phyloP scores from a whole-genome alignment of 1,139 yeast species.

The Candida glucosophila region DNA sequence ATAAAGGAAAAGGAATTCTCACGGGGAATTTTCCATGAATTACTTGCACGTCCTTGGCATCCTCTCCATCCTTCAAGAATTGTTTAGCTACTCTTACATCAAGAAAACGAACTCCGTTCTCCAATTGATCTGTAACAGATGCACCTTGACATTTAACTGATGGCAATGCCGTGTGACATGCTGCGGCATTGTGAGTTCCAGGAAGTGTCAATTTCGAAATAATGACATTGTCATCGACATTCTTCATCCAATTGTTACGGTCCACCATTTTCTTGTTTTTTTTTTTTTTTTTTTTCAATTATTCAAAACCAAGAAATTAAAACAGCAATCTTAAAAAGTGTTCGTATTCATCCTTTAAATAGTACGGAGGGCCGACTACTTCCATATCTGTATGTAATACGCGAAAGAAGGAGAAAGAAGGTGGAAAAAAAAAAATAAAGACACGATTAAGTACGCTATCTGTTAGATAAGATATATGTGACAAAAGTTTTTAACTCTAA shows the following conservation, averaged over 20 bases:
- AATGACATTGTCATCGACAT: constrained; percentile 42
- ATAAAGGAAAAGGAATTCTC: constrained; percentile 49
- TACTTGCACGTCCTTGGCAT: constrained; percentile 52
- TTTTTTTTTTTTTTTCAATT: too few relatives aligned
- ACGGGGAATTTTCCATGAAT: constrained; percentile 77
- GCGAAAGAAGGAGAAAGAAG: too few relatives aligned
- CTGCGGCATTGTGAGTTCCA: constrained; percentile 78
- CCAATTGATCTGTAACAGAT: constrained; percentile 51
- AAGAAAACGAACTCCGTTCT: constrained; percentile 65
- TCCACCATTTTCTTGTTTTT: constrained; percentile 25
- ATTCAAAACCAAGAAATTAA: too few relatives aligned
- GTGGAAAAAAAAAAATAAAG: too few relatives aligned
- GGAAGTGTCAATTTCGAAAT: constrained; percentile 57
- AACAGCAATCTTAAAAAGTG: too few relatives aligned
- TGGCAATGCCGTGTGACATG: constrained; percentile 66
- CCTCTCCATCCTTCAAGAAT: constrained; percentile 39
- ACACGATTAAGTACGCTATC: too few relatives aligned
- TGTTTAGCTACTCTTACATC: constrained; percentile 62
- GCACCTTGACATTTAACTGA: constrained; percentile 74
- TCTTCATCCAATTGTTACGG: constrained; percentile 46
- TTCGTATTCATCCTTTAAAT: too few relatives aligned
- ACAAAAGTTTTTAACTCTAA: too few relatives aligned
- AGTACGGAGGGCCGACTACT: too few relatives aligned
- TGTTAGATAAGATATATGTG: too few relatives aligned
- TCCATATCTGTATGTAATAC: too few relatives aligned